phyloP scores from a whole-genome alignment of 208 protist genomes.

The Herpetomonas samuelpessoai region DNA sequence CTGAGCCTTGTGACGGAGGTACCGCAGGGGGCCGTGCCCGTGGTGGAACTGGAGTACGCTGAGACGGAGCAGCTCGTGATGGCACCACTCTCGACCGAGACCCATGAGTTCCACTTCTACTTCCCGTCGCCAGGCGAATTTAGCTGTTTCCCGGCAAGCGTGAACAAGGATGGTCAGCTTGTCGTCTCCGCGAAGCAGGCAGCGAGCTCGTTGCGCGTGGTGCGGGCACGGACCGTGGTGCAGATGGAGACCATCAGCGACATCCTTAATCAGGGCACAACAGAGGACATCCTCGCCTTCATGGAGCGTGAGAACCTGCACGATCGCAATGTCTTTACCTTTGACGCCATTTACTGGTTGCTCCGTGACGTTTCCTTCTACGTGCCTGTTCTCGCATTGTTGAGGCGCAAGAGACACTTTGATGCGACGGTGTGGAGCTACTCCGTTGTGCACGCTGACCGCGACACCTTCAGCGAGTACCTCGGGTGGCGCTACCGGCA shows the following conservation, averaged over 20 bases:
- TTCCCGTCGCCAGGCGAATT: conserved; percentile 13
- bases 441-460: conserved; percentile 12
- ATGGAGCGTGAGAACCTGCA: conserved; percentile 14
- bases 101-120: conserved; percentile 13
- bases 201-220: conserved; percentile 2
- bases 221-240: background rate
- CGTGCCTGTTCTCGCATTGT: conserved; percentile 4
- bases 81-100: conserved; percentile 9
- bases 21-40: conserved; percentile 13
- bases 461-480: conserved; percentile 5
- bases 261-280: conserved; percentile 10
- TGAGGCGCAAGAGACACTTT: conserved; percentile 2
- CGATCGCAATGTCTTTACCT: conserved; percentile 3
- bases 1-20: conserved; percentile 14
- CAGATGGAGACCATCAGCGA: conserved; percentile 14
- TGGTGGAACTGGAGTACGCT: conserved; percentile 8
- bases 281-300: conserved; percentile 11
- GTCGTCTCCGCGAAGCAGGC: conserved; percentile 3
- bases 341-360: conserved; percentile 14
- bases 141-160: conserved; percentile 13
- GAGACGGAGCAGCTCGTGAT: background rate
- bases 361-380: conserved; percentile 11
- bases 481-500: background rate
- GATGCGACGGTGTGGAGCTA: conserved; percentile 16
- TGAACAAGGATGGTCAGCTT: conserved; percentile 11